phyloP scores from a whole-genome alignment of 768 basidiomycete species.

The Hortiboletus campestris region DNA sequence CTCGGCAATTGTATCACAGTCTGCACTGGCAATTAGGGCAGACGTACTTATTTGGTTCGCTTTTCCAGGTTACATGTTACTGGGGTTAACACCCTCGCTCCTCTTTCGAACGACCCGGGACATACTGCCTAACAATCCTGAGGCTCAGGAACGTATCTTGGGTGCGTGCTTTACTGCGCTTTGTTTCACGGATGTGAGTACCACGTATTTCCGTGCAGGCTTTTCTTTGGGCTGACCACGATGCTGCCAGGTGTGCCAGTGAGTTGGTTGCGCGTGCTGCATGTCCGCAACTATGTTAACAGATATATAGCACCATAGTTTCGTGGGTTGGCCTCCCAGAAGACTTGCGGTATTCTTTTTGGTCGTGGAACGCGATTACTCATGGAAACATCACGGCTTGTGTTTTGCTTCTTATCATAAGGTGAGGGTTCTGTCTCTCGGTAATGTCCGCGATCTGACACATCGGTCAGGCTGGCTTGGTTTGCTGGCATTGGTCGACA shows the following conservation, averaged over 20 bases:
- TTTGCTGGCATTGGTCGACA: constrained; percentile 50
- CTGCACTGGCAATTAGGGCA: not conserved
- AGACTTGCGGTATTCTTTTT: constrained; percentile 47
- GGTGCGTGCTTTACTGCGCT: constrained; percentile 62
- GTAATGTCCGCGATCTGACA: constrained; percentile 4
- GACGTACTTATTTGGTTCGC: not conserved
- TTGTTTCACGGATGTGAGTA: constrained; percentile 67
- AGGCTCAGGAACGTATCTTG: constrained; percentile 65
- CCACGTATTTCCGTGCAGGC: not conserved
- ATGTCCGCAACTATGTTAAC: not conserved
- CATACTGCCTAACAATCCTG: constrained; percentile 51
- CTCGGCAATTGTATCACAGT: constrained; percentile 56
- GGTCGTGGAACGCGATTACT: constrained; percentile 66
- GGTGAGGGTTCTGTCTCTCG: constrained; percentile 38
- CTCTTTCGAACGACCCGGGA: constrained; percentile 68
- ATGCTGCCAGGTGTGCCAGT: constrained; percentile 57
- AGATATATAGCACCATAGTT: constrained; percentile 47
- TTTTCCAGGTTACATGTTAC: constrained; percentile 55
- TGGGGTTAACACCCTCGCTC: constrained; percentile 61
- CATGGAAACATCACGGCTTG: constrained; percentile 76
- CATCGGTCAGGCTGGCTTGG: constrained; percentile 47
- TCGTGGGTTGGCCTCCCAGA: constrained; percentile 59
- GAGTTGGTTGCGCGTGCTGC: constrained; percentile 23
- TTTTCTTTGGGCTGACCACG: not conserved
- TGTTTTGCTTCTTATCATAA: constrained; percentile 51